Percentiles rank a stretch among this genome's conserved stretches.
Conservation (phyloP, 73 alveolate genomes). For the Uronychia setigera region DNA sequence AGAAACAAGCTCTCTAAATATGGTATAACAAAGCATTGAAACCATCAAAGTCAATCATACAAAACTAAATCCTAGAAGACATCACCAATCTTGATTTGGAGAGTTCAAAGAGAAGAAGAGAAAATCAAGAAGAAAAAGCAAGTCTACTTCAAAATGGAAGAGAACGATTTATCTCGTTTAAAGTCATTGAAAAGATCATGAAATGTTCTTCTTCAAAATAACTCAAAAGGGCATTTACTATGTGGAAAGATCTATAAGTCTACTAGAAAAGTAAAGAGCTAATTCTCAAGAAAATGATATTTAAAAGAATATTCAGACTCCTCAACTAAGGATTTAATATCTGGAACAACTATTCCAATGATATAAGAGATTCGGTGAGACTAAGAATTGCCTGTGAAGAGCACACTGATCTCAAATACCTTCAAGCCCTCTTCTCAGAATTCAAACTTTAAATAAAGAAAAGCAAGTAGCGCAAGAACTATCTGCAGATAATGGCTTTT, state of each 20-base stretch:
- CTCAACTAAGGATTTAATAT: conserved; percentile 16
- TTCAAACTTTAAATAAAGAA: conserved; percentile 9
- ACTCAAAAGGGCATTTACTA: neutral
- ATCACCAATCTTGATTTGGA: neutral
- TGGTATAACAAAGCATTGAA: neutral
- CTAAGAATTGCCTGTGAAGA: conserved; percentile 10
- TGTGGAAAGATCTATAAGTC: neutral
- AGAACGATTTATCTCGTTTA: neutral
- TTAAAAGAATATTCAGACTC: neutral
- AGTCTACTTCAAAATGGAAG: neutral
- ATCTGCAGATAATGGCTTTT: conserved; percentile 12
- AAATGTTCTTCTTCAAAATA: neutral
- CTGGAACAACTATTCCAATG: conserved; percentile 19
- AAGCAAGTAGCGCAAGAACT: conserved; percentile 3
- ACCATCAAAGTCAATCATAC: neutral
- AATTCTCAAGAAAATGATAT: neutral
- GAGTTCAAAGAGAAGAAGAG: neutral
- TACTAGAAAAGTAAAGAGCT: no score
- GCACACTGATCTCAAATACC: conserved; percentile 30
- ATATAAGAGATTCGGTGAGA: conserved; percentile 18
- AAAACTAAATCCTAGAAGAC: neutral
- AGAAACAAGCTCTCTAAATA: neutral
- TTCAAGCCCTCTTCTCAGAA: conserved; percentile 13
- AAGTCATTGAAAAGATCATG: neutral
- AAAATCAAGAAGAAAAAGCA: neutral